phyloP scores from a whole-genome alignment of 2,329 filamentous ascomycete genomes.

The Simplicillium sp. region DNA sequence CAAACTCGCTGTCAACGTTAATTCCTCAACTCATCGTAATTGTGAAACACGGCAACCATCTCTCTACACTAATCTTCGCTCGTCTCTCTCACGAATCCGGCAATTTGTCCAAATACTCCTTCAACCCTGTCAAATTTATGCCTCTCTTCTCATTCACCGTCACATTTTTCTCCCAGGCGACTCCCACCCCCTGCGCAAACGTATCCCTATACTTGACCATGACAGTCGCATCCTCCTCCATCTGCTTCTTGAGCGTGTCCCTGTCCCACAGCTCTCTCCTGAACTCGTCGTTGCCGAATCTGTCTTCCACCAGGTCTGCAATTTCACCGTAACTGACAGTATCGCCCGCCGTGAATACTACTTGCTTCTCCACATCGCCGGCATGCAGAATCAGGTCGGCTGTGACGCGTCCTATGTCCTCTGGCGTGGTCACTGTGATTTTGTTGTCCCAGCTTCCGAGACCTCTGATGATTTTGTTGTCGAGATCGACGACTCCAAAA shows the following conservation, averaged over 20 bases:
- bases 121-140: slow-evolving; percentile 33
- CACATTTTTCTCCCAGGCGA: slow-evolving; percentile 44
- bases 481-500: slow-evolving; percentile 53
- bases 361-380: slow-evolving; percentile 20
- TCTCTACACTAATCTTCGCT: too few relatives aligned
- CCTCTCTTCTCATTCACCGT: slow-evolving; percentile 44
- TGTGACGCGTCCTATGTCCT: slow-evolving; percentile 53
- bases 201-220: slow-evolving; percentile 52
- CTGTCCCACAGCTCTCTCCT: slow-evolving; percentile 39
- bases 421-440: slow-evolving; percentile 52
- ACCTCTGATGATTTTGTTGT: slow-evolving; percentile 32
- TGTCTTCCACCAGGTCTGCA: slow-evolving; percentile 40
- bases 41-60: too few relatives aligned
- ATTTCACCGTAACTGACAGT: slow-evolving; percentile 48
- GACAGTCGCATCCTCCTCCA: slow-evolving; percentile 32
- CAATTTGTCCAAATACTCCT: slow-evolving; percentile 21
- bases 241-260: slow-evolving; percentile 30
- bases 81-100: too few relatives aligned
- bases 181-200: slow-evolving; percentile 48
- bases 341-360: slow-evolving; percentile 53
- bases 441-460: slow-evolving; percentile 52
- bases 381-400: slow-evolving; percentile 44
- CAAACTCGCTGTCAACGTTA: too few relatives aligned
- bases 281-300: slow-evolving; percentile 28
- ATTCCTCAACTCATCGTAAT: too few relatives aligned